A percentile compares a stretch with the other conserved stretches of the same genome.
Conservation (phyloP, 2,329 filamentous ascomycete genomes). For the Rutstroemia sp. region DNA sequence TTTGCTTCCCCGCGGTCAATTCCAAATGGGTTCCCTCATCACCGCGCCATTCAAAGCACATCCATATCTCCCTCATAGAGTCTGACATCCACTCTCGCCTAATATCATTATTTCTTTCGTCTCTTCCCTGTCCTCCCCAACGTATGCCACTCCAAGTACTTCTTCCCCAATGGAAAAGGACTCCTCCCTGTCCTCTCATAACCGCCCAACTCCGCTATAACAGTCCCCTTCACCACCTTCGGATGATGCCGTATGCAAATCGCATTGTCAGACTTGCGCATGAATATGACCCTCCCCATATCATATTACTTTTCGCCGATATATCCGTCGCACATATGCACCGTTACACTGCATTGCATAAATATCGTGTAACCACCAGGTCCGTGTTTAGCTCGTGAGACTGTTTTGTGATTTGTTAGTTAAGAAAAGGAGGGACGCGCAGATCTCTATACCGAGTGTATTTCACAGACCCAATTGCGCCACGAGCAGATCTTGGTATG, state of each 20-base stretch:
- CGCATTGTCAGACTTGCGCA: slow-evolving; percentile 21
- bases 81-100: slow-evolving; percentile 24
- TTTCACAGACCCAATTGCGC: slow-evolving; percentile 21
- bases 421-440: not conserved
- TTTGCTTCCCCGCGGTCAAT: slow-evolving; percentile 17
- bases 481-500: slow-evolving; percentile 15
- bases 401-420: not conserved
- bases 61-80: slow-evolving; percentile 22
- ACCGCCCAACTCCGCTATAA: slow-evolving; percentile 19
- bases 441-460: slow-evolving; percentile 12
- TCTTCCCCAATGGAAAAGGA: slow-evolving; percentile 31
- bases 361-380: slow-evolving; percentile 42
- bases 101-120: slow-evolving; percentile 27
- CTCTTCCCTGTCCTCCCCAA: slow-evolving; percentile 33
- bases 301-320: slow-evolving; percentile 31
- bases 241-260: slow-evolving; percentile 38
- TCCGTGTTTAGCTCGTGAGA: slow-evolving; percentile 35
- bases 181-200: slow-evolving; percentile 1
- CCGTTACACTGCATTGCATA: slow-evolving; percentile 35
- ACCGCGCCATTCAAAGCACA: slow-evolving; percentile 30
- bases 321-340: slow-evolving; percentile 30
- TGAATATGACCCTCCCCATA: slow-evolving; percentile 33
- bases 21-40: slow-evolving; percentile 36
- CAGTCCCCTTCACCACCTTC: slow-evolving; percentile 29
- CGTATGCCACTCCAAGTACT: slow-evolving; percentile 39